Conservation (phyloP, 2,329 filamentous ascomycete genomes). For the Balansia obtecta region DNA sequence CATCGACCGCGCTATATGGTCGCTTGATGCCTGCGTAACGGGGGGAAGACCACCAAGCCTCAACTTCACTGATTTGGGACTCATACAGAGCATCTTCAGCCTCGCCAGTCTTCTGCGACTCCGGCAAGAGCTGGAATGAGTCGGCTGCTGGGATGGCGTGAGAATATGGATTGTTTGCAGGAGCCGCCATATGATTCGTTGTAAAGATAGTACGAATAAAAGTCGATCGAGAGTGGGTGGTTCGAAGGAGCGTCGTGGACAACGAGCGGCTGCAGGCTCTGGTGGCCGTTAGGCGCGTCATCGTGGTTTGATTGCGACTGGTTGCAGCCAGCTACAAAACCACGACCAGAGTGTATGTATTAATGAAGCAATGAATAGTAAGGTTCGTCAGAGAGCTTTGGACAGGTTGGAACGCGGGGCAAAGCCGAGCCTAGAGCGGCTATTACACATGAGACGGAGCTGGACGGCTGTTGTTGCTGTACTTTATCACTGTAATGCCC, state of each 20-base stretch:
- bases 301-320: slow-evolving; percentile 6
- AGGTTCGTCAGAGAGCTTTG: neutral
- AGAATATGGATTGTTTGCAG: slow-evolving; percentile 16
- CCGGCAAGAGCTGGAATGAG: slow-evolving; percentile 74
- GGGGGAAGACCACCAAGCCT: slow-evolving; percentile 80
- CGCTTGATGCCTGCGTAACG: slow-evolving; percentile 83
- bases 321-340: neutral
- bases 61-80: slow-evolving; percentile 71
- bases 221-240: slow-evolving; percentile 9
- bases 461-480: too few relatives aligned
- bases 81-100: slow-evolving; percentile 80
- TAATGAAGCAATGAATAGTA: neutral
- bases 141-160: slow-evolving; percentile 42
- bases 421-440: neutral
- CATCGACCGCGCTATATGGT: slow-evolving; percentile 79
- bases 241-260: slow-evolving; percentile 10
- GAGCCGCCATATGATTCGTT: slow-evolving; percentile 18
- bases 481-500: too few relatives aligned
- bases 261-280: slow-evolving; percentile 17
- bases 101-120: slow-evolving; percentile 61
- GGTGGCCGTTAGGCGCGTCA: slow-evolving; percentile 23
- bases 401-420: slow-evolving; percentile 1
- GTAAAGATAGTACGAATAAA: slow-evolving; percentile 19
- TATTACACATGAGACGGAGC: too few relatives aligned
- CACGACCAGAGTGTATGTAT: neutral